Percentiles rank a stretch among this genome's conserved stretches.
Evolutionary conservation across 1,139 yeast genomes (phyloP).

Genomic region (Hyphopichia buzzinii): DNA sequence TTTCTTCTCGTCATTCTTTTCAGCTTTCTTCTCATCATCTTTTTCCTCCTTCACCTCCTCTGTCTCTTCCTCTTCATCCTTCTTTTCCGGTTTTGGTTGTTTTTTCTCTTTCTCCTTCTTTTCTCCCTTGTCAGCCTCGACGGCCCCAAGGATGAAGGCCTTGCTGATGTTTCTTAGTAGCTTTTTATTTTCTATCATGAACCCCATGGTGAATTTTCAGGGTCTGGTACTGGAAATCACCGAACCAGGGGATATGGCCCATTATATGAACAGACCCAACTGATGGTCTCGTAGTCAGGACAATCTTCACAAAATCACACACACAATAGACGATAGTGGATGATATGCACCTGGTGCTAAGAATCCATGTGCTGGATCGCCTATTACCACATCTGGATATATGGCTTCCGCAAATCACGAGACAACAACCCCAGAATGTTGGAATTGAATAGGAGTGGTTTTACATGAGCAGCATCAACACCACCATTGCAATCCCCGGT

Average conservation of each 20-base stretch:
- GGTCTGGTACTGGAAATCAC: background rate
- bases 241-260: background rate
- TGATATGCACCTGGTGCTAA: too few species aligned
- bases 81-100: background rate
- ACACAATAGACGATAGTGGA: too few species aligned
- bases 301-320: too few species aligned
- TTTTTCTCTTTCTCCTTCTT: background rate
- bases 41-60: background rate
- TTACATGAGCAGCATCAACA: too few species aligned
- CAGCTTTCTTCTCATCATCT: background rate
- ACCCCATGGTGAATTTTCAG: background rate
- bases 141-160: conserved; percentile 1
- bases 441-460: too few species aligned
- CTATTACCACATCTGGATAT: too few species aligned
- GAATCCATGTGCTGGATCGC: too few species aligned
- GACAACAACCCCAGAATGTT: too few species aligned
- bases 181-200: conserved; percentile 1
- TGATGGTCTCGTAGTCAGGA: too few species aligned
- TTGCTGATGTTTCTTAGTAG: conserved; percentile 1
- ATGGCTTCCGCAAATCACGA: too few species aligned
- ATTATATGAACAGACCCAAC: background rate
- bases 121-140: background rate
- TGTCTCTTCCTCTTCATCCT: background rate
- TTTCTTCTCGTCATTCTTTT: background rate
- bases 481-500: too few species aligned